A percentile compares a stretch with the other conserved stretches of the same genome.
Evolutionary conservation across 768 basidiomycete species (phyloP).

Genomic region (Termitomyces sp.): DNA sequence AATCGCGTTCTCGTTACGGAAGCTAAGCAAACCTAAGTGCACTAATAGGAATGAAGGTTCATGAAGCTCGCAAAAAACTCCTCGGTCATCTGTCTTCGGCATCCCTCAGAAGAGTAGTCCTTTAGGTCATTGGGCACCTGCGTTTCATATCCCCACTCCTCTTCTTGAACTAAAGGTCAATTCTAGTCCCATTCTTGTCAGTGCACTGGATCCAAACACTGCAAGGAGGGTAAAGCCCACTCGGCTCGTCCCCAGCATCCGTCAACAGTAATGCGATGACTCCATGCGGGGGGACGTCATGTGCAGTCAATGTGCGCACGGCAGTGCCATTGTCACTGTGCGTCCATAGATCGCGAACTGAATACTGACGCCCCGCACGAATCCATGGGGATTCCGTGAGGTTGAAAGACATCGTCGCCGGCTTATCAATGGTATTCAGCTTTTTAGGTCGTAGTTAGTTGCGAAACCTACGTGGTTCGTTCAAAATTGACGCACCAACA

Average conservation of each 20-base stretch:
- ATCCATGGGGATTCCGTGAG: conserved; percentile 64
- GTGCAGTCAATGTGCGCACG: conserved; percentile 49
- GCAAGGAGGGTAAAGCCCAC: conserved; percentile 51
- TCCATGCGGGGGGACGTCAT: conserved; percentile 58
- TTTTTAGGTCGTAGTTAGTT: conserved; percentile 14
- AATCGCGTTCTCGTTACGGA: not conserved
- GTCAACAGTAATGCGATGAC: conserved; percentile 61
- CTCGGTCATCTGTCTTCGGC: too few relatives aligned
- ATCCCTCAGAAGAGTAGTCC: not conserved
- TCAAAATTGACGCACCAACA: conserved; percentile 44
- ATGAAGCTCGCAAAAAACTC: not conserved
- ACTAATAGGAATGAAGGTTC: not conserved
- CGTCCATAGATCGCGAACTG: conserved; percentile 67
- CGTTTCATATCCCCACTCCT: not conserved
- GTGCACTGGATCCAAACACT: conserved; percentile 54
- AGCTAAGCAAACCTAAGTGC: not conserved
- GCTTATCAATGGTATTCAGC: conserved; percentile 52
- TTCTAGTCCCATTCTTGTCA: conserved; percentile 46
- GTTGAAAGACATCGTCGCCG: conserved; percentile 49
- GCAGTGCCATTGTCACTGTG: conserved; percentile 69
- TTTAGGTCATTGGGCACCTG: not conserved
- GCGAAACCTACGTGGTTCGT: not conserved
- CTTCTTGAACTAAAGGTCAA: not conserved
- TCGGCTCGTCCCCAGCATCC: conserved; percentile 66
- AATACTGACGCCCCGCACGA: conserved; percentile 54